A percentile compares a stretch with the other conserved stretches of the same genome.
These are phyloP conservation scores for Talaromyces sp. DNA, from an alignment of 2,329 filamentous ascomycete genomes.

Conservation along the genomic window DNA sequence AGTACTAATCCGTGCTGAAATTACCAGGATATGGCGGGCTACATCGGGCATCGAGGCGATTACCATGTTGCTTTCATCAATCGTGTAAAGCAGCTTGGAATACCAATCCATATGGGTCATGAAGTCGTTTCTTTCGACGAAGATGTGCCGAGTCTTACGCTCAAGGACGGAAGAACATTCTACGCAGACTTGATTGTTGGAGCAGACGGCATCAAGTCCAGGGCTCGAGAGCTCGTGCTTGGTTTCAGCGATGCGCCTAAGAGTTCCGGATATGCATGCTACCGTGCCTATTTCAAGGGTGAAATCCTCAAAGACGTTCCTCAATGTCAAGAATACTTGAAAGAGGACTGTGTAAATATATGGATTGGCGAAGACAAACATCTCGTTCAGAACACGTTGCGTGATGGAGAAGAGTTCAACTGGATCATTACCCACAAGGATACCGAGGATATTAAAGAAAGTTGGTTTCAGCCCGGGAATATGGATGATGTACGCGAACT, in stretches of 20 bases:
- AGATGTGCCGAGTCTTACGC: constrained; percentile 21
- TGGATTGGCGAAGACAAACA: constrained; percentile 43
- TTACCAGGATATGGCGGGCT: not conserved
- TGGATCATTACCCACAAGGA: constrained; percentile 55
- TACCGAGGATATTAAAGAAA: constrained; percentile 19
- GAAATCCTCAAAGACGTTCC: constrained; percentile 15
- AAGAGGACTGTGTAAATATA: constrained; percentile 48
- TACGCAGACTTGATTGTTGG: constrained; percentile 23
- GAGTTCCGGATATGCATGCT: constrained; percentile 15
- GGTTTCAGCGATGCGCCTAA: constrained; percentile 15
- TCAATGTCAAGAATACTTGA: constrained; percentile 44
- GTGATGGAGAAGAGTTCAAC: constrained; percentile 50
- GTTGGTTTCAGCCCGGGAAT: constrained; percentile 16
- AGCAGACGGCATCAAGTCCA: constrained; percentile 24
- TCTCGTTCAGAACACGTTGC: constrained; percentile 50
- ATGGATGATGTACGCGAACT: constrained; percentile 16
- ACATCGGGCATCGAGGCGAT: constrained; percentile 17
- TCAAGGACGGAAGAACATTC: constrained; percentile 15
- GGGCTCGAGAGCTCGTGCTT: constrained; percentile 19
- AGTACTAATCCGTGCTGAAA: not conserved
- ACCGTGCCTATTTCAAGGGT: constrained; percentile 15
- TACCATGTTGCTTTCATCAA: constrained; percentile 16
- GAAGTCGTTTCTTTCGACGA: constrained; percentile 15
- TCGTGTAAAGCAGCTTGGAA: constrained; percentile 9
- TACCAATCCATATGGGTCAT: constrained; percentile 16